Base-by-base conservation (phyloP, 768 basidiomycete species). In the Lactarius tabidus region DNA sequence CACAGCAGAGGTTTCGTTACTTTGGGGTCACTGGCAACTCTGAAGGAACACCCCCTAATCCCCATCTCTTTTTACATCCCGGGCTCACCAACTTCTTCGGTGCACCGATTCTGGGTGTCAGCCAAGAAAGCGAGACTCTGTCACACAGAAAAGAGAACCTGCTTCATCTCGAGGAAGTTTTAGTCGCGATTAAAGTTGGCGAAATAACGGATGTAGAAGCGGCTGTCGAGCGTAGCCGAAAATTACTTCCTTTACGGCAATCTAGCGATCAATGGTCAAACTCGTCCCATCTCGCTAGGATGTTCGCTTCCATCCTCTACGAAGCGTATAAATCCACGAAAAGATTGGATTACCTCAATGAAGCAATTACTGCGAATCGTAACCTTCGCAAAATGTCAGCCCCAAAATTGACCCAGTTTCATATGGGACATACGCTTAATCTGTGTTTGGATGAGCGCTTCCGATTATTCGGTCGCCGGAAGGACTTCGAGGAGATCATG, bases 251-350 rank as follows among this genome's bases (percentile, higher is more conserved):
- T 20, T 52, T 5, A 26, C 48, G 28, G 26, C 59, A 3, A n/a
- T 41, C 18, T 20, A 36, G n/a, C 26, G 9, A 9, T n/a, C 6
- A 26, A 28, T 9, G 23, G 1, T 33, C 51, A 1, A 23, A 45
- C 1, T 8, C 1, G 4, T 0, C 6, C 1, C 1, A 2, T 0
- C n/a, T n/a, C 28, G 17, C 26, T 14, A 2, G 3, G 0, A 3
- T 2, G 2, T 38, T 60, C 20, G 23, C 29, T 20, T 0, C 3
- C 7, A 23, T 52, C 17, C 45, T 60, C 17, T 20, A 10, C 8
- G 15, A 48, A 1, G 35, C 23, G 1, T 15, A 36, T 2, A 0
- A 18, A 15, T 14, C 15, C 23, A 59, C 59, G 1, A 14, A 36
- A 0, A 35, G 48, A 17, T 8, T 26, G 20, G 33, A 59, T 31